Base-by-base conservation (phyloP, 1,284 basidiomycete genomes). In the Exobasidium rhododendri region DNA sequence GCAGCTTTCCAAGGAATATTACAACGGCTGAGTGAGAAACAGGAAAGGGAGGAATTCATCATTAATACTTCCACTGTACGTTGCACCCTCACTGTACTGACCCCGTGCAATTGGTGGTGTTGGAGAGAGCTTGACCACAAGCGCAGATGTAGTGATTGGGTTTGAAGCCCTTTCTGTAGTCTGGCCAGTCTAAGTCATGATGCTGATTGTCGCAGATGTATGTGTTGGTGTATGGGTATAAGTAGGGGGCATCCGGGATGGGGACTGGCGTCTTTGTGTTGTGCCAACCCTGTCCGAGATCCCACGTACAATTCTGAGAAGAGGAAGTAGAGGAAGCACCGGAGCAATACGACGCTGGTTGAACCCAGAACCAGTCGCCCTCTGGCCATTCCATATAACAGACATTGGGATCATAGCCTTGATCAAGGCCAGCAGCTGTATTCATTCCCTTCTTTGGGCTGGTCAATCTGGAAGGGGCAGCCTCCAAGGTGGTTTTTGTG, bases 61-160 rank as follows among this genome's bases (percentile, higher is more conserved):
- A 14, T 44, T 44, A 14, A n/a, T 44, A 14, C 14, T 14, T 44
- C 43, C 14, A 14, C 14, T 44, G n/a, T n/a, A n/a, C n/a, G n/a
- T n/a, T n/a, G n/a, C n/a, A n/a, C n/a, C n/a, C n/a, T n/a, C n/a
- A n/a, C n/a, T n/a, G n/a, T n/a, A 31, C 47, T 7, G 7, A 50
- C 24, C 47, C 22, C 22, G 7, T 20, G 20, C 47, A 24, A 20
- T 24, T 7, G 29, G 10, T 50, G 7, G 24, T 50, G 47, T 50
- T 50, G 7, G 47, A 7, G 7, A 50, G 47, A 24, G 22, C 10
- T 50, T 50, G 47, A 7, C 47, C 47, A 31, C 47, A 7, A 7
- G 47, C 47, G 22, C 47, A 50, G 14, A 50, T 50, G 29, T 50
- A 50, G 7, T 20, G 47, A 31, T 50, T 50, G 7, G 47, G 47